Evolutionary conservation across 73 alveolate genomes (phyloP).

Genomic region (Paramecium sonneborni): DNA sequence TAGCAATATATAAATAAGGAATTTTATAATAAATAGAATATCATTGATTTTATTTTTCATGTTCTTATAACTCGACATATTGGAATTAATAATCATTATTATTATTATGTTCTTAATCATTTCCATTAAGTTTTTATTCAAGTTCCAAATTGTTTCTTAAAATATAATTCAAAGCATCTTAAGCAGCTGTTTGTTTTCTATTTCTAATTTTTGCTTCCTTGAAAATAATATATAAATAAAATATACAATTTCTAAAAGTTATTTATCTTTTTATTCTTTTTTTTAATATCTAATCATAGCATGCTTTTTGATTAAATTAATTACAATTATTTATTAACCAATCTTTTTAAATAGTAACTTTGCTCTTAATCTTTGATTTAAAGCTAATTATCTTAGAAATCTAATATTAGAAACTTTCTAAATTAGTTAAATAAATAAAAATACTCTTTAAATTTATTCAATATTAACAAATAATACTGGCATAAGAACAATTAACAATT

Average conservation of each 20-base stretch:
- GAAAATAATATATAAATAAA: background rate
- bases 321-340: background rate
- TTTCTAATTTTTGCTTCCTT: constrained; percentile 2
- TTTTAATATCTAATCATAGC: background rate
- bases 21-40: constrained; percentile 10
- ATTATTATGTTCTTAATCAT: background rate
- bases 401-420: constrained; percentile 9
- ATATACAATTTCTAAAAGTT: background rate
- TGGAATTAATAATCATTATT: background rate
- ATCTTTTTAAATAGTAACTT: background rate
- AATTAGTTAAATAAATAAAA: background rate
- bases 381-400: background rate
- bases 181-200: constrained; percentile 33
- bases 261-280: background rate
- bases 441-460: constrained; percentile 19
- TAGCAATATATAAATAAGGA: background rate
- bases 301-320: constrained; percentile 5
- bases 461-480: constrained; percentile 13
- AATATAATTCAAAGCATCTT: constrained; percentile 25
- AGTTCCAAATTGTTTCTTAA: background rate
- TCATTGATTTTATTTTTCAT: constrained; percentile 15
- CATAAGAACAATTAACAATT: background rate
- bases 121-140: background rate
- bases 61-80: background rate
- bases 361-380: background rate